Evolutionary conservation across 495 filamentous ascomycete species (phyloP), one percentile per base, ranked within the genome.

Genomic region (Podospora bellae-mahoneyi): DNA sequence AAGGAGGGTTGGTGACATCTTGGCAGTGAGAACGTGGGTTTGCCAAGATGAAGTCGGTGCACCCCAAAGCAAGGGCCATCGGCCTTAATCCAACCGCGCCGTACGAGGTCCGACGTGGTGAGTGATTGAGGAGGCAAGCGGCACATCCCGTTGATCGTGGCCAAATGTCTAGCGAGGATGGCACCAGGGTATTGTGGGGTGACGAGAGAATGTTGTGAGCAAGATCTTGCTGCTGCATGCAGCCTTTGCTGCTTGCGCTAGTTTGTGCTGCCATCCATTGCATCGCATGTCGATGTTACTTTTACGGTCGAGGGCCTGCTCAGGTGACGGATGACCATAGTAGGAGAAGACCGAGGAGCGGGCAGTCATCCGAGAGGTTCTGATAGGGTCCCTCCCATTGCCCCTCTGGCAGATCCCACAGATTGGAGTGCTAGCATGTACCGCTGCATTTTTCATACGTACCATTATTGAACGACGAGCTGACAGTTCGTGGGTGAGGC

Each of bases 21-120:
- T 63, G 61, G 61, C 61, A 19, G 18, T 19, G 61, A 63, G 30
- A 63, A 63, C 61, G 61, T 63, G 61, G 61, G 30, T 63, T 63
- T 63, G 61, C 61, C 61, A 63, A 63, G 61, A 19, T 6, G 13
- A n/a, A 32, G 27, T 63, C 61, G 34, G 61, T 19, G 34, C n/a
- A 63, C 30, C n/a, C 32, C 32, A 7, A 63, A 48, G 61, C 55
- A 48, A 27, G 16, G 59, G 23, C 30, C 27, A 18, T 28, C 56
- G 59, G n/a, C 59, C 59, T 26, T 28, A 30, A 16, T 28, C 23
- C 23, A 28, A 61, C 30, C 10, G 61, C 5, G 20, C 27, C 27
- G 59, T 5, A 32, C 32, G 32, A 62, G 32, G 28, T 7, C 15
- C 18, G 20, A 18, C 23, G 23, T 23, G 23, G 23, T 20, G n/a